Evolutionary conservation across 106 monocot genomes (phyloP), one percentile per base, ranked within the genome.

Genomic region (Triglochin maritima): DNA sequence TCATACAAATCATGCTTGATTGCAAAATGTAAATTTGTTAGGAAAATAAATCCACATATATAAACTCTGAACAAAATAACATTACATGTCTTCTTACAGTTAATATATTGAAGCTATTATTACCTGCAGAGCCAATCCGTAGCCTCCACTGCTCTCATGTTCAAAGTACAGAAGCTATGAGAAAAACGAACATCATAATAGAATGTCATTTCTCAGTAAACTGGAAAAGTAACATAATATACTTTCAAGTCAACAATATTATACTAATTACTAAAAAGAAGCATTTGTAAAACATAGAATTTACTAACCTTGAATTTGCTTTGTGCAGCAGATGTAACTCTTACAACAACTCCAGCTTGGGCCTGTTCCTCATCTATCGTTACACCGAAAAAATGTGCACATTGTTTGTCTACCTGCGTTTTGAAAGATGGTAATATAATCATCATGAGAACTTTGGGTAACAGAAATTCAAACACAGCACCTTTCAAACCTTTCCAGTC

Each of bases 291-390:
- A 29, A 29, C n/a, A 29, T 29, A 29, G 29, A 0, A 29, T 29
- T 29, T 29, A 29, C 29, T 29, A 29, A 91, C 95, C 83, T 96
- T 96, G 69, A 96, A 96, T 96, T 96, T 96, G 79, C 95, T 96
- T 79, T 96, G 95, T 47, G 88, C 76, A 64, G 90, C 62, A 56
- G 95, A 96, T n/a, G 80, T 82, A 64, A 84, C 95, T 79, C 95
- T 85, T 42, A 96, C 65, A 14, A 96, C 88, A 50, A 96, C 79
- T 46, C 95, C 95, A 57, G 79, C 63, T 50, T 83, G 83, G 12
- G 90, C 83, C 88, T 96, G 95, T 79, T 88, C 65, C 49, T 96
- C 95, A 80, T 75, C 83, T 66, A 96, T 88, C 62, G 95, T 96
- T 15, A 96, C 82, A 71, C 95, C 87, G 80, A 78, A 91, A 77